Evolutionary conservation across 2,329 filamentous ascomycete species (phyloP), one percentile per base, ranked within the genome.

Genomic region (Aspergillus tubingensis): DNA sequence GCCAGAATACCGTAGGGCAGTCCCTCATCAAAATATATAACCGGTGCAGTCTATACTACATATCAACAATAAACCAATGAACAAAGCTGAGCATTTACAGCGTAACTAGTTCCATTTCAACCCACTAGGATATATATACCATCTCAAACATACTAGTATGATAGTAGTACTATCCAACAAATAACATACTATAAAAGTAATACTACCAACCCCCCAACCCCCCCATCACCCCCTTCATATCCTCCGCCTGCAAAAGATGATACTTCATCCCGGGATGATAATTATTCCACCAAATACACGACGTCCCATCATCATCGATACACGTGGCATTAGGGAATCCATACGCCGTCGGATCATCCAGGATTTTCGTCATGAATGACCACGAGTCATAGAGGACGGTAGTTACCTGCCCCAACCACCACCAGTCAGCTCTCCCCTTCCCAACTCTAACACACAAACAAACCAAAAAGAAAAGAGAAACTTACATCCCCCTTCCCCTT

Each of bases 201-300:
- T 8, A 27, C 7, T 67, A 72, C 71, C 71, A 74, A n/a, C 62
- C 67, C 17, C 66, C 67, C 17, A 72, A 57, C 7, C 59, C 54
- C 10, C 59, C 30, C 25, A 73, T 54, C 25, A 57, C 39, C 21
- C 51, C 3, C 61, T 70, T 71, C 71, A 73, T 74, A 67, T 74
- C 69, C n/a, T 62, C 65, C 21, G 71, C 70, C 56, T 72, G 71
- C 11, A 69, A 50, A 47, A 61, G 17, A 43, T 74, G 72, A 59
- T 72, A 74, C 56, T 70, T 72, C 3, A 64, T 47, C 1, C 67
- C 67, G 3, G 73, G 72, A 48, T 75, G 72, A 48, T 74, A 74
- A 52, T 65, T 50, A 60, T 75, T 72, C 69, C 72, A 74, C 72
- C 73, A 74, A 3, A 75, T 30, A 63, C 72, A 74, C 8, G 60